Conservation (phyloP, 345 rosid genomes). For the Mallotus nudiflorus region DNA sequence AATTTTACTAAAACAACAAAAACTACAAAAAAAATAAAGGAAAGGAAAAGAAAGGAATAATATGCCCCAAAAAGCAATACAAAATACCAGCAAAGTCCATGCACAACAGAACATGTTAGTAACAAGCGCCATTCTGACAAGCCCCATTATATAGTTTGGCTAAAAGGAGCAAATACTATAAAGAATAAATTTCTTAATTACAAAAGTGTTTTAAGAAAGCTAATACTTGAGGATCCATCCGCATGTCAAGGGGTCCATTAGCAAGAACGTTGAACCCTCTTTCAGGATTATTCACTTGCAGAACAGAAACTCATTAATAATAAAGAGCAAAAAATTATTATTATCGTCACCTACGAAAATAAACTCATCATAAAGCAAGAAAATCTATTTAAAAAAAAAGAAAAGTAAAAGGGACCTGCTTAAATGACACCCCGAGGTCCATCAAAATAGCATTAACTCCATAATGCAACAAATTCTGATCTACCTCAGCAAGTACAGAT, state of each 20-base stretch:
- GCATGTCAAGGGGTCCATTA: conserved; percentile 95
- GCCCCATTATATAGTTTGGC: neutral
- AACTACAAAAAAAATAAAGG: neutral
- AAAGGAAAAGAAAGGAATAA: too few species aligned
- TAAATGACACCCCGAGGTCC: conserved; percentile 98
- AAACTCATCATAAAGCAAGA: conserved; percentile 1
- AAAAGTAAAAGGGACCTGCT: conserved; percentile 62
- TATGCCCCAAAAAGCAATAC: too few species aligned
- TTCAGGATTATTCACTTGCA: conserved; percentile 80
- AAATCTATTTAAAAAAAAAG: too few species aligned
- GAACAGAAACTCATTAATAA: neutral
- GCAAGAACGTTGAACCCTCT: conserved; percentile 86
- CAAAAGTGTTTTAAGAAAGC: neutral
- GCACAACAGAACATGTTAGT: neutral
- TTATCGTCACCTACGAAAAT: neutral
- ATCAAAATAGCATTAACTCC: conserved; percentile 87
- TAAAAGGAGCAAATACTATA: neutral
- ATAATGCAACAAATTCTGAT: conserved; percentile 36
- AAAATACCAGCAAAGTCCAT: neutral
- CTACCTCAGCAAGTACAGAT: conserved; percentile 46
- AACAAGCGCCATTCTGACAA: neutral
- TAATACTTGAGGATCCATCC: conserved; percentile 89
- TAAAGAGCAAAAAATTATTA: neutral
- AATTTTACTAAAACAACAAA: conserved; percentile 21
- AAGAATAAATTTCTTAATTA: neutral